These are phyloP conservation scores for Crepidotus variabilis DNA, from an alignment of 768 basidiomycete species.

Conservation along the genomic window DNA sequence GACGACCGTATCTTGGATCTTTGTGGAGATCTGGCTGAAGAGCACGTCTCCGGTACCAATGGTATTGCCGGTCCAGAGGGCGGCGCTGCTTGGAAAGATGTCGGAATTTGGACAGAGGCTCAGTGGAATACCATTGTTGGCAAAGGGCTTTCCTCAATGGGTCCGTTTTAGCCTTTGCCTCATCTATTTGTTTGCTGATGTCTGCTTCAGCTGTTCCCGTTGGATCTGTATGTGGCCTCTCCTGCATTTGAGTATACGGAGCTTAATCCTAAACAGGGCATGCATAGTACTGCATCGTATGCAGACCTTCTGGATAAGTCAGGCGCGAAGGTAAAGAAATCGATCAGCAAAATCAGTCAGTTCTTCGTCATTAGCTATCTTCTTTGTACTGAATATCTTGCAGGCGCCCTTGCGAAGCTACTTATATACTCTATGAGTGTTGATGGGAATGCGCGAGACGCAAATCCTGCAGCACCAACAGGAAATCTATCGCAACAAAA, in stretches of 20 bases:
- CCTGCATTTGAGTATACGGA: slow-evolving; percentile 1
- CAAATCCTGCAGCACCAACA: slow-evolving; percentile 27
- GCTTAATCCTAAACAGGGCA: slow-evolving; percentile 36
- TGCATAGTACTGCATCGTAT: slow-evolving; percentile 62
- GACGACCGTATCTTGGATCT: slow-evolving; percentile 76
- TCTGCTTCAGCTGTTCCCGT: slow-evolving; percentile 56
- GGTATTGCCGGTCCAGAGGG: slow-evolving; percentile 54
- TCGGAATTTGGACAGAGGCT: slow-evolving; percentile 85
- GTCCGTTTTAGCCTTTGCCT: slow-evolving; percentile 31
- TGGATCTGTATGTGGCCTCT: slow-evolving; percentile 45
- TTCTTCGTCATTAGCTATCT: slow-evolving; percentile 5
- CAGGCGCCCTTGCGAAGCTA: slow-evolving; percentile 78
- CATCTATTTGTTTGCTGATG: neutral
- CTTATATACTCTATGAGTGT: slow-evolving; percentile 88
- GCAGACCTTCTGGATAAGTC: slow-evolving; percentile 63
- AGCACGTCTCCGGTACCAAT: slow-evolving; percentile 57
- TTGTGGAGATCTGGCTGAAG: slow-evolving; percentile 65
- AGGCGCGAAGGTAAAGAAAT: slow-evolving; percentile 66
- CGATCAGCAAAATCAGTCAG: slow-evolving; percentile 60
- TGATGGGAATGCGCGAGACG: slow-evolving; percentile 61
- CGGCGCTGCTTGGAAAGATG: slow-evolving; percentile 67
- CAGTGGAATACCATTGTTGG: slow-evolving; percentile 83
- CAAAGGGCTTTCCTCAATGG: slow-evolving; percentile 80
- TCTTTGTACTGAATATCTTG: slow-evolving; percentile 4
- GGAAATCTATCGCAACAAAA: slow-evolving; percentile 30